Percentiles rank a stretch among this genome's conserved stretches.
Conservation (phyloP, 2,329 filamentous ascomycete species). For the Lachnellula occidentalis region DNA sequence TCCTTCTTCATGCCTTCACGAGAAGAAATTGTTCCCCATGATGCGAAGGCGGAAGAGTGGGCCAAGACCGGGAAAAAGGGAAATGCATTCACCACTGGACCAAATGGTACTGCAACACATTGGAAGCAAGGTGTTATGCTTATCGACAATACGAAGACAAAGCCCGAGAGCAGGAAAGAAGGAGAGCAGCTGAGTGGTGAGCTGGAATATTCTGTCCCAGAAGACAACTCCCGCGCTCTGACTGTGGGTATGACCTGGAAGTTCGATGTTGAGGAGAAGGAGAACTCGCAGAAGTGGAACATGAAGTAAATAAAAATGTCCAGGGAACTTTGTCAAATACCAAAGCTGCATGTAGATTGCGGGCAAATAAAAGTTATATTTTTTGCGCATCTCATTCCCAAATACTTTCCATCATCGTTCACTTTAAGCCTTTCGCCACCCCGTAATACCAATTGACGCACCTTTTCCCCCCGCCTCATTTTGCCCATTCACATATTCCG, state of each 20-base stretch:
- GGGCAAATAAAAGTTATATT: neutral
- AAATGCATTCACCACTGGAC: constrained; percentile 85
- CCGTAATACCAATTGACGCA: constrained; percentile 29
- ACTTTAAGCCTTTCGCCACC: neutral
- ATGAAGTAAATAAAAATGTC: constrained; percentile 24
- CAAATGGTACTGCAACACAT: constrained; percentile 70
- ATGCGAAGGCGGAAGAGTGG: constrained; percentile 59
- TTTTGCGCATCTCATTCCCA: neutral
- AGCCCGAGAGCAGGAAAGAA: constrained; percentile 42
- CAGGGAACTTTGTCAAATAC: neutral
- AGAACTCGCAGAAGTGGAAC: constrained; percentile 28
- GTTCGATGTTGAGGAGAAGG: constrained; percentile 22
- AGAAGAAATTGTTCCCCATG: constrained; percentile 40
- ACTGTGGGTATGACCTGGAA: constrained; percentile 60
- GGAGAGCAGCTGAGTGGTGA: constrained; percentile 58
- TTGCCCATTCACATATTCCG: constrained; percentile 34
- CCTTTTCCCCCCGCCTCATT: constrained; percentile 39
- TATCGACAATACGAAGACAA: constrained; percentile 49
- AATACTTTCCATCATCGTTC: neutral
- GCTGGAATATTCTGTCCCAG: constrained; percentile 64
- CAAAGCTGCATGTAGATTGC: neutral
- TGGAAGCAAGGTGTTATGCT: constrained; percentile 83
- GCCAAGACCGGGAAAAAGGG: constrained; percentile 49
- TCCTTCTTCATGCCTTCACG: constrained; percentile 74
- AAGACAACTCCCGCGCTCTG: constrained; percentile 64